phyloP scores from a whole-genome alignment of 208 protist species.

The Sergeia podlipaevii region DNA sequence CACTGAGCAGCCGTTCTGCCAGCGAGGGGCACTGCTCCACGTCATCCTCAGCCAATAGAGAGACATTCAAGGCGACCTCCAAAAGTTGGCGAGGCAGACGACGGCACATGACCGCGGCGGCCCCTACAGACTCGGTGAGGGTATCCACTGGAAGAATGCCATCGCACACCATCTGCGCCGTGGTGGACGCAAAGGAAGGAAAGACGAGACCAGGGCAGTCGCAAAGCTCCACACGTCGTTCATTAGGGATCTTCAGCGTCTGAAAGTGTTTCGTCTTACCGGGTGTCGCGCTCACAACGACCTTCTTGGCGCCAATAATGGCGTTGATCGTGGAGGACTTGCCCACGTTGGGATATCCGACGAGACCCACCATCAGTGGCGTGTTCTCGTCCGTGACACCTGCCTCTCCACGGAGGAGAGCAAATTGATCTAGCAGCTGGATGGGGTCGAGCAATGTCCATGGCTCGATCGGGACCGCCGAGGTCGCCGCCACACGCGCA shows the following conservation, averaged over 20 bases:
- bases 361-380: conserved; percentile 91
- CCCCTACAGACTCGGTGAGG: conserved; percentile 60
- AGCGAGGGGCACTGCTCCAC: conserved; percentile 61
- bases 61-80: conserved; percentile 57
- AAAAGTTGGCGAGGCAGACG: conserved; percentile 60
- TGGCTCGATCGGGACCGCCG: conserved; percentile 19
- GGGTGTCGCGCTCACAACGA: conserved; percentile 95
- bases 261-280: conserved; percentile 99
- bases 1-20: conserved; percentile 73
- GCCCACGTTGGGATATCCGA: conserved; percentile 99
- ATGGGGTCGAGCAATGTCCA: conserved; percentile 62
- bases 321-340: conserved; percentile 98
- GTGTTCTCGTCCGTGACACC: conserved; percentile 26
- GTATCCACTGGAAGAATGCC: conserved; percentile 95
- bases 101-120: conserved; percentile 58
- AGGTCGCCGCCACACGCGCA: conserved; percentile 26
- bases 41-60: conserved; percentile 57
- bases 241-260: conserved; percentile 92
- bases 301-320: conserved; percentile 92
- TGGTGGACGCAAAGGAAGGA: conserved; percentile 85
- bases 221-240: conserved; percentile 91
- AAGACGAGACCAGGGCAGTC: conserved; percentile 99
- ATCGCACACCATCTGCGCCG: conserved; percentile 96
- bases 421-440: conserved; percentile 79
- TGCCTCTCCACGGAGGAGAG: conserved; percentile 36